These are phyloP conservation scores for Pisolithus marmoratus DNA, from an alignment of 768 basidiomycete genomes.

Conservation along the genomic window DNA sequence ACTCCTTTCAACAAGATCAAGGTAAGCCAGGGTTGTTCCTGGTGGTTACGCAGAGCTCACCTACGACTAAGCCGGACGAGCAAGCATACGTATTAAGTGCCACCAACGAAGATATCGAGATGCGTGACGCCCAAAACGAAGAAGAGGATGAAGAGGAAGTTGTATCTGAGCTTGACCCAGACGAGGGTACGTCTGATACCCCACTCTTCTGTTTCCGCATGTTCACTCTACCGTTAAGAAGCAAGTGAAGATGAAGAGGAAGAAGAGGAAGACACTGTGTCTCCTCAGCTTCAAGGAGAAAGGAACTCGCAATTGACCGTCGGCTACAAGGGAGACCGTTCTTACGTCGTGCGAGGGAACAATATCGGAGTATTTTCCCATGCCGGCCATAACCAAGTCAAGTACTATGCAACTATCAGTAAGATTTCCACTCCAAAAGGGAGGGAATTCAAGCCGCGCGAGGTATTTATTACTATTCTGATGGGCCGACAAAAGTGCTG, in stretches of 20 bases:
- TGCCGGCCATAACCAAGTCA: slow-evolving; percentile 61
- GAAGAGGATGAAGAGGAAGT: slow-evolving; percentile 80
- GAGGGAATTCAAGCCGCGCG: slow-evolving; percentile 77
- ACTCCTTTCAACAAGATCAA: slow-evolving; percentile 76
- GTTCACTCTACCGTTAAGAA: slow-evolving; percentile 27
- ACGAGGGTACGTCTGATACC: slow-evolving; percentile 42
- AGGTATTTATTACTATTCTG: slow-evolving; percentile 44
- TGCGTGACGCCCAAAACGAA: slow-evolving; percentile 71
- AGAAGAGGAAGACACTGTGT: slow-evolving; percentile 37
- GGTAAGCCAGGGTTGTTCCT: slow-evolving; percentile 33
- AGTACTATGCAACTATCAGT: slow-evolving; percentile 84
- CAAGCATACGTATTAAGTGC: slow-evolving; percentile 76
- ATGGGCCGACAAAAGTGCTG: slow-evolving; percentile 1
- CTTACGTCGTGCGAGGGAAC: slow-evolving; percentile 88
- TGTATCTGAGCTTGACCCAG: slow-evolving; percentile 56
- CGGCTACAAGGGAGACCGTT: slow-evolving; percentile 92
- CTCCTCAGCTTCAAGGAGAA: slow-evolving; percentile 46
- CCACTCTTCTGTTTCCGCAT: neutral
- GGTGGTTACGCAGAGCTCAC: neutral
- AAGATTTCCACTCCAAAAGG: slow-evolving; percentile 77
- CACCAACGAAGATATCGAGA: slow-evolving; percentile 78
- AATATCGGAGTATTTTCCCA: slow-evolving; percentile 90
- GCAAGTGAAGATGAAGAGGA: slow-evolving; percentile 36
- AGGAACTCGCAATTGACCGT: slow-evolving; percentile 87
- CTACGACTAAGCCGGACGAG: slow-evolving; percentile 61